Evolutionary conservation across 1,284 basidiomycete species (phyloP).

Genomic region (Vanrija humicola): DNA sequence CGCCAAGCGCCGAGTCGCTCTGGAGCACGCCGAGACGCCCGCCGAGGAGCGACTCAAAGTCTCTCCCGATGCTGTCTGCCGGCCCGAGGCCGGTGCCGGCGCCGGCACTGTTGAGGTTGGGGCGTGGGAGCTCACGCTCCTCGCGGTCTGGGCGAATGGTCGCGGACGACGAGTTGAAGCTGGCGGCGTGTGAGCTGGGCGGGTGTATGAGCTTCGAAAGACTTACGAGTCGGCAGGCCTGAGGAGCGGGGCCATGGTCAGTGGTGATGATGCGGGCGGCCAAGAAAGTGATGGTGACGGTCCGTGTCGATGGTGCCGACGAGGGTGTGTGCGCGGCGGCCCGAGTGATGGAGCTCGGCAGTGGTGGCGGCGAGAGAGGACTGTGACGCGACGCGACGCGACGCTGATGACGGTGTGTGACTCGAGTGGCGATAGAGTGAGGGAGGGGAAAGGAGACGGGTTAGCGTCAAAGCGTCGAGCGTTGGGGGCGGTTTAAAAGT

Average conservation of each 20-base stretch:
- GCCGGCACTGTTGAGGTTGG: constrained; percentile 1
- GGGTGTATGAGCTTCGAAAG: background rate
- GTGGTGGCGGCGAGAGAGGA: no score
- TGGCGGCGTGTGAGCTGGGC: background rate
- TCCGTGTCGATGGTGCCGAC: no score
- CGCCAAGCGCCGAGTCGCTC: constrained; percentile 7
- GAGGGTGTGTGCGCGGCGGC: no score
- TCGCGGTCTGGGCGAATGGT: constrained; percentile 21
- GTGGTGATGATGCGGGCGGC: no score
- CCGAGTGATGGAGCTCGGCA: no score
- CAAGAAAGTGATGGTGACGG: no score
- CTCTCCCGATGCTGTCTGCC: constrained; percentile 15
- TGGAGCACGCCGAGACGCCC: constrained; percentile 17
- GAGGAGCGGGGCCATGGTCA: constrained; percentile 14
- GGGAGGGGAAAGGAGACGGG: no score
- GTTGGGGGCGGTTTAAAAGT: no score
- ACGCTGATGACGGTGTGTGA: no score
- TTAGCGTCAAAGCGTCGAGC: no score
- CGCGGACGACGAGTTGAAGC: constrained; percentile 31
- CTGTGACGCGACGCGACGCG: no score
- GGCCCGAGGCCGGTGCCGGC: constrained; percentile 10
- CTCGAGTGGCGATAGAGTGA: no score
- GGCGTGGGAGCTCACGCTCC: constrained; percentile 9
- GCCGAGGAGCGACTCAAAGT: constrained; percentile 11
- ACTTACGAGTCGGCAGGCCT: constrained; percentile 17